A percentile compares a stretch with the other conserved stretches of the same genome.
Evolutionary conservation across 352 stramenopile genomes (phyloP).

Genomic region (Phytophthora litchii): DNA sequence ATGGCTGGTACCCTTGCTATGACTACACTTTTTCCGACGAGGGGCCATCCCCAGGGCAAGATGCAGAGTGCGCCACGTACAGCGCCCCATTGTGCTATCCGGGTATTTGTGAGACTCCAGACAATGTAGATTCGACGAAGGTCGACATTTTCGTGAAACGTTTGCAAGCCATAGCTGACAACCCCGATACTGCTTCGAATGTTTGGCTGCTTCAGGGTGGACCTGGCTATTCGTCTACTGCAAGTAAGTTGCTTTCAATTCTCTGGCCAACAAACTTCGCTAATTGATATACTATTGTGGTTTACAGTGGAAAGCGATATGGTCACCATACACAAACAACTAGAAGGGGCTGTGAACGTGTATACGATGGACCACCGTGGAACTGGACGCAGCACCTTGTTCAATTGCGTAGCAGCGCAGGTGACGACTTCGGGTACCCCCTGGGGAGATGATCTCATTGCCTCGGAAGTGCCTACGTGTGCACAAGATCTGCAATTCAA

Average conservation of each 20-base stretch:
- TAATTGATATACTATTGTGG: neutral
- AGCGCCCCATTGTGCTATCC: conserved; percentile 43
- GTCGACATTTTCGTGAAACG: conserved; percentile 23
- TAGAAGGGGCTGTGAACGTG: conserved; percentile 41
- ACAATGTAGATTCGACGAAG: conserved; percentile 6
- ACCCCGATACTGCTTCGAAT: conserved; percentile 18
- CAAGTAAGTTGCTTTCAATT: conserved; percentile 27
- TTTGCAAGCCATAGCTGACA: conserved; percentile 5
- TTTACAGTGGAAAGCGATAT: conserved; percentile 47
- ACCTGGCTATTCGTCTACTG: conserved; percentile 37
- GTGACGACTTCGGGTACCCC: conserved; percentile 34
- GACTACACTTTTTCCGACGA: conserved; percentile 17
- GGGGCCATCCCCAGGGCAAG: conserved; percentile 2
- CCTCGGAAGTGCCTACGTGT: conserved; percentile 35
- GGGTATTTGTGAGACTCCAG: conserved; percentile 30
- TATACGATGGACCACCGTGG: conserved; percentile 60
- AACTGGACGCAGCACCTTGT: conserved; percentile 37
- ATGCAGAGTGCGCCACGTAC: conserved; percentile 42
- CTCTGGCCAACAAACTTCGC: neutral
- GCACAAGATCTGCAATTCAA: conserved; percentile 37
- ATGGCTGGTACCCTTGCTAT: conserved; percentile 40
- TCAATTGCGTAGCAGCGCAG: conserved; percentile 40
- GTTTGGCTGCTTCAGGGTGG: conserved; percentile 52
- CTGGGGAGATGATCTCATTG: conserved; percentile 13
- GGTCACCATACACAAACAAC: conserved; percentile 28